Conservation (phyloP, 192 early-diverging fungal species). For the Backusella westeae region DNA sequence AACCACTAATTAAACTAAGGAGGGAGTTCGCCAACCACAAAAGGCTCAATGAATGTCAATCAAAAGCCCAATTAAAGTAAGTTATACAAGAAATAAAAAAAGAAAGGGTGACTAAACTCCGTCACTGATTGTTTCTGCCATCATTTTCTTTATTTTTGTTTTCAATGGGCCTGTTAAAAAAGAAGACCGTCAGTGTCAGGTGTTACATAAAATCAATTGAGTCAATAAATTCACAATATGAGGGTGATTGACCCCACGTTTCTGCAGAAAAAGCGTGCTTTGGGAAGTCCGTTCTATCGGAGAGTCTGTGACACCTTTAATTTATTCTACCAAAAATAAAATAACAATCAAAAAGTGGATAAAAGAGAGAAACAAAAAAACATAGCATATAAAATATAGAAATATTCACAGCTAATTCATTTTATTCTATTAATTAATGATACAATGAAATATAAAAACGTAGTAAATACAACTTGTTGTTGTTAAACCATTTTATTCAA, state of each 20-base stretch:
- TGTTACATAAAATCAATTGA: background rate
- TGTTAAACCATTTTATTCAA: background rate
- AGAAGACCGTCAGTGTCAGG: background rate
- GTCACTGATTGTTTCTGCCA: background rate
- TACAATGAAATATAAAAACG: background rate
- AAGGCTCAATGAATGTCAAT: slow-evolving; percentile 2
- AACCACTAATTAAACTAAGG: background rate
- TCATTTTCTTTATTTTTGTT: background rate
- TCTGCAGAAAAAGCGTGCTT: background rate
- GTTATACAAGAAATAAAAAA: background rate
- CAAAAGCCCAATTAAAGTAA: background rate
- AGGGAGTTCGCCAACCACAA: background rate
- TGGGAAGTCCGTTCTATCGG: slow-evolving; percentile 3
- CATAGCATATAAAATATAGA: background rate
- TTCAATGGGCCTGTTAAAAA: background rate
- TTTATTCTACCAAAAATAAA: slow-evolving; percentile 3
- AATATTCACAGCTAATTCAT: background rate
- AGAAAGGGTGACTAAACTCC: background rate
- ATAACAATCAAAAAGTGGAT: background rate
- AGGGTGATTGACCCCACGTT: background rate
- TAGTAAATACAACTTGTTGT: background rate
- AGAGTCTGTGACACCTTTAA: slow-evolving; percentile 5
- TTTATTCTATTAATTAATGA: background rate
- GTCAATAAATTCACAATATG: background rate
- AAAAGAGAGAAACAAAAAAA: background rate